These are phyloP conservation scores for Rasamsonia emersonii DNA, from an alignment of 2,329 filamentous ascomycete species.

Conservation along the genomic window DNA sequence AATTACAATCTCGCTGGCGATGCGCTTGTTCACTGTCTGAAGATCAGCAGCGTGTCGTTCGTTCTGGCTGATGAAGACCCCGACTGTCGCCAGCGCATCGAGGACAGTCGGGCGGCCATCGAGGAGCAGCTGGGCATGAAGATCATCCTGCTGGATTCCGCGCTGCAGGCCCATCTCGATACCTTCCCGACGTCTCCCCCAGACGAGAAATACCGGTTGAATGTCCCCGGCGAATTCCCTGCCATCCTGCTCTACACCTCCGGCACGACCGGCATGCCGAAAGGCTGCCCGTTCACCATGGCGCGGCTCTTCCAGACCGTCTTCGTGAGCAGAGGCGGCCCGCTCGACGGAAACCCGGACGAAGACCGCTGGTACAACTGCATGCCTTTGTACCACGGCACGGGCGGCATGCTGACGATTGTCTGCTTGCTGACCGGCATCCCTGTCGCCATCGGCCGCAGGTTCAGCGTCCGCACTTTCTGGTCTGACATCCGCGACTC, in stretches of 20 bases:
- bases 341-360: conserved; percentile 19
- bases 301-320: conserved; percentile 36
- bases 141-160: conserved; percentile 45
- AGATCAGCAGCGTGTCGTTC: conserved; percentile 47
- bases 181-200: conserved; percentile 44
- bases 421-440: conserved; percentile 46
- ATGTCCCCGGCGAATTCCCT: conserved; percentile 46
- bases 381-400: conserved; percentile 73
- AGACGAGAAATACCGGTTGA: conserved; percentile 46
- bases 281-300: conserved; percentile 56
- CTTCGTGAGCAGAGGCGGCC: conserved; percentile 22
- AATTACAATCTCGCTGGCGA: conserved; percentile 60
- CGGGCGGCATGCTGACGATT: conserved; percentile 54
- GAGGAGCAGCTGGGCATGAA: conserved; percentile 51
- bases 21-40: conserved; percentile 57
- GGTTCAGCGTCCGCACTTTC: conserved; percentile 60
- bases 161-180: conserved; percentile 40
- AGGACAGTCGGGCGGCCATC: conserved; percentile 41
- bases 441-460: conserved; percentile 30
- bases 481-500: conserved; percentile 64
- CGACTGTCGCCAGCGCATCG: conserved; percentile 48
- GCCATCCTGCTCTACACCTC: conserved; percentile 64
- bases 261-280: conserved; percentile 68
- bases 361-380: conserved; percentile 63
- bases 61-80: conserved; percentile 52